Evolutionary conservation across 164 flowering plant species (phyloP).

Genomic region (Protea cynaroides): DNA sequence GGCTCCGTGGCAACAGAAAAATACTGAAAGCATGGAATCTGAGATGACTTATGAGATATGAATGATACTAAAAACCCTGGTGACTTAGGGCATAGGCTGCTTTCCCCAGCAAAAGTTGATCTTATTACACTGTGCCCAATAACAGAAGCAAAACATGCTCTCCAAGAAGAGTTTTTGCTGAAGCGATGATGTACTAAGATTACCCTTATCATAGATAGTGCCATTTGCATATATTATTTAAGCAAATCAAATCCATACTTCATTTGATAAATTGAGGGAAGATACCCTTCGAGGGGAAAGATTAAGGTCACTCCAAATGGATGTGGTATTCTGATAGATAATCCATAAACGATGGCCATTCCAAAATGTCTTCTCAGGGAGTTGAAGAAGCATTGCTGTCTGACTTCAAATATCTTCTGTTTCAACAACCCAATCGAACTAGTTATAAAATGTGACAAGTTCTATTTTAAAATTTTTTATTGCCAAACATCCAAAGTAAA

Average conservation of each 20-base stretch:
- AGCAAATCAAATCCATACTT: not conserved
- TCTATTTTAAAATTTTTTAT: no score
- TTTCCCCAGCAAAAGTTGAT: not conserved
- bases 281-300: no score
- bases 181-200: not conserved
- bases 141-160: not conserved
- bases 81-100: not conserved
- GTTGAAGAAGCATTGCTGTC: no score
- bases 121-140: not conserved
- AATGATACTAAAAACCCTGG: slow-evolving; percentile 3
- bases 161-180: slow-evolving; percentile 5
- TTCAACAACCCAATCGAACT: no score
- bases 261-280: no score
- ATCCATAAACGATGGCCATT: no score
- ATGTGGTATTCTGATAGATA: no score
- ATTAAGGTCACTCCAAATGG: no score
- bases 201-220: not conserved
- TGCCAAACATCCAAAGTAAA: no score
- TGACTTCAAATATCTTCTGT: no score
- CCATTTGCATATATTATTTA: not conserved
- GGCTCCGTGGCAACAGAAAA: slow-evolving; percentile 18
- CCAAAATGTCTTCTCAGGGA: no score
- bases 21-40: not conserved
- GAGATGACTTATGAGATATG: not conserved
- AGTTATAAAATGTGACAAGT: no score